These are phyloP conservation scores for Daldinia concentrica DNA, from an alignment of 495 filamentous ascomycete species.

Conservation along the genomic window DNA sequence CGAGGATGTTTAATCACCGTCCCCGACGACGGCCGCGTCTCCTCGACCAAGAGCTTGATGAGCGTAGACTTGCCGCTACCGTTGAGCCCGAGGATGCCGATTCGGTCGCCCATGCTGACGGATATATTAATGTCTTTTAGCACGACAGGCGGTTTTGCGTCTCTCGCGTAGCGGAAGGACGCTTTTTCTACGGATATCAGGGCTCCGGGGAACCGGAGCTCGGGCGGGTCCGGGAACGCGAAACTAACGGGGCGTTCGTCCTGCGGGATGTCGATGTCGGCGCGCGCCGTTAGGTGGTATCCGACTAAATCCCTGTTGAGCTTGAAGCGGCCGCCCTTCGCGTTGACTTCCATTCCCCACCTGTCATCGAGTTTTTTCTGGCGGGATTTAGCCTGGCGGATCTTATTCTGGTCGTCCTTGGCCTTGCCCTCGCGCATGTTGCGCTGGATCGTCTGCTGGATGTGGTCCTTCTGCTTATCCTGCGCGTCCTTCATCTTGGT, in stretches of 20 bases:
- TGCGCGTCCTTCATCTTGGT: constrained; percentile 81
- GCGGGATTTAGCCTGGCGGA: constrained; percentile 78
- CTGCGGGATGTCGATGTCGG: constrained; percentile 73
- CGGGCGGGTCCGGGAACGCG: constrained; percentile 65
- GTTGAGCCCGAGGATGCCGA: constrained; percentile 78
- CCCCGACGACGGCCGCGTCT: constrained; percentile 58
- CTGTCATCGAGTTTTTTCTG: constrained; percentile 85
- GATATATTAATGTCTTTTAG: constrained; percentile 70
- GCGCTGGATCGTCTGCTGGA: constrained; percentile 76
- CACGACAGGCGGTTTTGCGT: constrained; percentile 12
- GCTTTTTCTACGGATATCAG: constrained; percentile 74
- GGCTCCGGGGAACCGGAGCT: constrained; percentile 77
- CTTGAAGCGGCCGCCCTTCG: constrained; percentile 78
- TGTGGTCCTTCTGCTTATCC: constrained; percentile 77
- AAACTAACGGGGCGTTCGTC: constrained; percentile 70
- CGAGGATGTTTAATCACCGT: constrained; percentile 70
- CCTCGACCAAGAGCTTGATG: constrained; percentile 64
- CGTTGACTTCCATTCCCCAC: constrained; percentile 75
- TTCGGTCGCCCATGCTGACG: constrained; percentile 72
- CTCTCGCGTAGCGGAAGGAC: constrained; percentile 62
- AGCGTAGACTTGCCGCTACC: constrained; percentile 80
- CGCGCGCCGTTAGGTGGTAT: constrained; percentile 63
- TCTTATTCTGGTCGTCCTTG: constrained; percentile 79
- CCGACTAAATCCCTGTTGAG: constrained; percentile 76
- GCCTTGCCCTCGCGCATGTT: constrained; percentile 74